Conservation (phyloP, 116 monocot species). For the Iris pallida region DNA sequence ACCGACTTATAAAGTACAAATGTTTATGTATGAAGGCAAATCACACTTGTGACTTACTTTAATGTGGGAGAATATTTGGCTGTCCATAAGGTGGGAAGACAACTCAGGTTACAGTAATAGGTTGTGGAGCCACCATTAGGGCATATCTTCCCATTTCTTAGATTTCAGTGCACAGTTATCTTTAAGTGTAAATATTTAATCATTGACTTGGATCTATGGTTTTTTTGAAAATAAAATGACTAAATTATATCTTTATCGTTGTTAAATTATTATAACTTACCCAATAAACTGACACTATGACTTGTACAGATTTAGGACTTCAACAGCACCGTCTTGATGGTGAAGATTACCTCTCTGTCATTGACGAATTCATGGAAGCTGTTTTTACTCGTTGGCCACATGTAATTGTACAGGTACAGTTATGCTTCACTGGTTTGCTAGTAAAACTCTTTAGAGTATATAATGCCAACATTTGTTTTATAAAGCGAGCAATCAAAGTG, state of each 20-base stretch:
- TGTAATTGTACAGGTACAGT: conserved; percentile 92
- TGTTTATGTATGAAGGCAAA: no score
- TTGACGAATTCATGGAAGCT: conserved; percentile 99
- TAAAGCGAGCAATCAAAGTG: neutral
- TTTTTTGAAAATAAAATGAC: neutral
- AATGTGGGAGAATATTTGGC: neutral
- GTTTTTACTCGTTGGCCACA: conserved; percentile 98
- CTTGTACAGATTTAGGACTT: conserved; percentile 69
- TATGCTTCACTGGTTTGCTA: conserved; percentile 2
- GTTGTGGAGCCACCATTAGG: no score
- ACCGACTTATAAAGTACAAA: no score
- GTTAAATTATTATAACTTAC: neutral
- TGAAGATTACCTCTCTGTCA: conserved; percentile 85
- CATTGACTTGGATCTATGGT: neutral
- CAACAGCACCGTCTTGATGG: conserved; percentile 91
- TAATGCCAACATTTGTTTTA: neutral
- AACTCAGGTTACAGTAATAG: neutral
- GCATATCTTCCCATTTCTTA: neutral
- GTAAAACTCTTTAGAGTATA: neutral
- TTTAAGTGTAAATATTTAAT: neutral
- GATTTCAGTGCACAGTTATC: neutral
- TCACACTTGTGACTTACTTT: no score
- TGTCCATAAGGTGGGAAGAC: neutral
- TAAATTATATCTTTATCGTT: neutral
- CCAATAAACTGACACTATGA: neutral